Percentiles rank a stretch among this genome's conserved stretches.
These are phyloP conservation scores for Leishmania guyanensis DNA, from an alignment of 208 protist genomes.

Conservation along the genomic window DNA sequence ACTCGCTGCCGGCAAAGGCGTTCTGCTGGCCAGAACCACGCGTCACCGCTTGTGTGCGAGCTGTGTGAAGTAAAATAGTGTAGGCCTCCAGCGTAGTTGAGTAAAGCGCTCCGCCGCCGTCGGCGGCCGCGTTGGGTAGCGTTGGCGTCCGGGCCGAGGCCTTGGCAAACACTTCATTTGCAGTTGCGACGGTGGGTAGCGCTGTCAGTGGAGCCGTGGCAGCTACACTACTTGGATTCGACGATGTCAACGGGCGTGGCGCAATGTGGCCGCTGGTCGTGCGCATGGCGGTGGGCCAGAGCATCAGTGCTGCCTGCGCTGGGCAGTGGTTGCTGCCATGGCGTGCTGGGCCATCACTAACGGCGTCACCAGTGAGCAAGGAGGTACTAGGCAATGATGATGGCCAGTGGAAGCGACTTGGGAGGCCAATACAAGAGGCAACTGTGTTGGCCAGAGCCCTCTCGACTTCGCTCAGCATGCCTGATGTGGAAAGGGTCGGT, in stretches of 20 bases:
- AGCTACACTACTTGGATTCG: background rate
- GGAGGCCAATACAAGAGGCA: slow-evolving; percentile 36
- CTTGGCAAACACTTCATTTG: slow-evolving; percentile 21
- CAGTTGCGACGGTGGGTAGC: slow-evolving; percentile 12
- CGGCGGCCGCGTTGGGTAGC: background rate
- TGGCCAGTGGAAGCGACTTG: slow-evolving; percentile 48
- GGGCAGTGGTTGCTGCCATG: background rate
- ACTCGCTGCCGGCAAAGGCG: slow-evolving; percentile 20
- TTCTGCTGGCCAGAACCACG: slow-evolving; percentile 27
- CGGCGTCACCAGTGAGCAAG: background rate
- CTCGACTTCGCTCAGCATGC: slow-evolving; percentile 29
- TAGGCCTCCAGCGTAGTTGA: slow-evolving; percentile 50
- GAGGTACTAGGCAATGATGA: background rate
- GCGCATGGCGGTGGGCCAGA: slow-evolving; percentile 33
- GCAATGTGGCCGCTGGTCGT: slow-evolving; percentile 14
- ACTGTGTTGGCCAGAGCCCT: slow-evolving; percentile 32
- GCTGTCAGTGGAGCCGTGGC: slow-evolving; percentile 11
- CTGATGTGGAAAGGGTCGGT: background rate
- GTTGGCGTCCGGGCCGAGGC: background rate
- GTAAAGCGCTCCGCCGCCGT: slow-evolving; percentile 61
- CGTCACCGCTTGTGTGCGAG: slow-evolving; percentile 46
- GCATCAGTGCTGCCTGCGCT: slow-evolving; percentile 9
- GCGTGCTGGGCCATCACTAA: background rate
- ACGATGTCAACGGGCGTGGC: background rate
- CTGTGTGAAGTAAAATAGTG: slow-evolving; percentile 53